Evolutionary conservation across 352 stramenopile species (phyloP).

Genomic region (Phytophthora hibernalis): DNA sequence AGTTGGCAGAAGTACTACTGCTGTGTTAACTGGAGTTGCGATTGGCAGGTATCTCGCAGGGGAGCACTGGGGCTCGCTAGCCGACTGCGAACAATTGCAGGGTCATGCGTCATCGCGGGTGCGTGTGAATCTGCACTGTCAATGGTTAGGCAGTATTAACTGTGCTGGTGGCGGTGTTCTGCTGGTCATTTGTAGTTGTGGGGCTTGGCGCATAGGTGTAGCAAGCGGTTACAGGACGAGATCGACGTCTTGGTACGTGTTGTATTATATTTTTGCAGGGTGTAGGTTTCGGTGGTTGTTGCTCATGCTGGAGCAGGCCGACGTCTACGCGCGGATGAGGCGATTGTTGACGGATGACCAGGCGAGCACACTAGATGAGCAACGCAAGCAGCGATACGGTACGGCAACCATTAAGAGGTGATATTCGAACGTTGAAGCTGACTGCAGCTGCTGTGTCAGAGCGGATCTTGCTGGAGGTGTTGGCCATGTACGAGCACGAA

Average conservation of each 20-base stretch:
- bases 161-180: no score
- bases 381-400: conserved; percentile 58
- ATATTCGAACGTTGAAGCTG: conserved; percentile 8
- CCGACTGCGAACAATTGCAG: conserved; percentile 57
- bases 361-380: conserved; percentile 35
- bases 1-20: background rate
- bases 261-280: background rate
- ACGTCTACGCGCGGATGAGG: conserved; percentile 57
- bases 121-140: conserved; percentile 10
- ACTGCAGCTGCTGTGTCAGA: conserved; percentile 41
- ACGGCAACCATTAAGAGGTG: conserved; percentile 10
- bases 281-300: background rate
- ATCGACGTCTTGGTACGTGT: conserved; percentile 54
- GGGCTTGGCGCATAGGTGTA: conserved; percentile 75
- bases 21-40: background rate
- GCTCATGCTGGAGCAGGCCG: conserved; percentile 29
- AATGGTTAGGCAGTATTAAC: background rate
- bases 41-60: conserved; percentile 61
- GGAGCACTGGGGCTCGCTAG: conserved; percentile 68
- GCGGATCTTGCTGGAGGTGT: conserved; percentile 61
- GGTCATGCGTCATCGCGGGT: conserved; percentile 58
- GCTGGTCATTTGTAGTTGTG: conserved; percentile 50
- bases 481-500: conserved; percentile 84
- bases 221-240: conserved; percentile 58
- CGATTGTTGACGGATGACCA: conserved; percentile 40